A percentile compares a stretch with the other conserved stretches of the same genome.
Evolutionary conservation across 805 yeast genomes (phyloP).

Genomic region (Isabelozyma pseudorhagii): DNA sequence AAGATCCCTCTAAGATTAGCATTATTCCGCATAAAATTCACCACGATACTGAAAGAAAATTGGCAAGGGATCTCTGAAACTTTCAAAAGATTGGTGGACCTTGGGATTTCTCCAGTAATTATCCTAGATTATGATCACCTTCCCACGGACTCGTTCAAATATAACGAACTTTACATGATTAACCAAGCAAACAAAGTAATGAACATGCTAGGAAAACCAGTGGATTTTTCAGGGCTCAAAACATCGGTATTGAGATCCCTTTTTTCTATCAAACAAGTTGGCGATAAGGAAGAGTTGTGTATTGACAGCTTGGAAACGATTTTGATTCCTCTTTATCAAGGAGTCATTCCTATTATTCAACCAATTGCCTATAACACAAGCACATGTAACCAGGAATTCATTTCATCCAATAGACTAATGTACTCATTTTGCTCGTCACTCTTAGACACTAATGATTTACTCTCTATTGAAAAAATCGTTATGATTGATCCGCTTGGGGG

Average conservation of each 20-base stretch:
- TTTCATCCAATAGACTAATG: conserved; percentile 21
- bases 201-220: conserved; percentile 17
- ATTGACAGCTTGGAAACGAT: conserved; percentile 27
- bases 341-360: conserved; percentile 61
- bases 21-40: conserved; percentile 48
- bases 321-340: conserved; percentile 40
- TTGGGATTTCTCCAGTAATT: conserved; percentile 76
- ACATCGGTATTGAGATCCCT: conserved; percentile 25
- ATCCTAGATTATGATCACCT: conserved; percentile 48
- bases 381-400: conserved; percentile 22
- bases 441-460: conserved; percentile 23
- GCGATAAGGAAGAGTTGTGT: conserved; percentile 4
- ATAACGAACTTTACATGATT: conserved; percentile 27
- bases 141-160: conserved; percentile 23
- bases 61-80: conserved; percentile 55
- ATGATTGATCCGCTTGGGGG: conserved; percentile 85
- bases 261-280: conserved; percentile 11
- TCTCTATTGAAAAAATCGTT: conserved; percentile 77
- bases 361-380: conserved; percentile 48
- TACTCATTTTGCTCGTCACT: conserved; percentile 21
- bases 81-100: conserved; percentile 47
- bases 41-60: conserved; percentile 24
- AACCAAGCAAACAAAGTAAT: conserved; percentile 29
- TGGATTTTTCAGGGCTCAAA: conserved; percentile 19
- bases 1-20: conserved; percentile 52